Percentiles rank a stretch among this genome's conserved stretches.
Conservation (phyloP, 2,329 filamentous ascomycete species). For the Cercospora zeina region DNA sequence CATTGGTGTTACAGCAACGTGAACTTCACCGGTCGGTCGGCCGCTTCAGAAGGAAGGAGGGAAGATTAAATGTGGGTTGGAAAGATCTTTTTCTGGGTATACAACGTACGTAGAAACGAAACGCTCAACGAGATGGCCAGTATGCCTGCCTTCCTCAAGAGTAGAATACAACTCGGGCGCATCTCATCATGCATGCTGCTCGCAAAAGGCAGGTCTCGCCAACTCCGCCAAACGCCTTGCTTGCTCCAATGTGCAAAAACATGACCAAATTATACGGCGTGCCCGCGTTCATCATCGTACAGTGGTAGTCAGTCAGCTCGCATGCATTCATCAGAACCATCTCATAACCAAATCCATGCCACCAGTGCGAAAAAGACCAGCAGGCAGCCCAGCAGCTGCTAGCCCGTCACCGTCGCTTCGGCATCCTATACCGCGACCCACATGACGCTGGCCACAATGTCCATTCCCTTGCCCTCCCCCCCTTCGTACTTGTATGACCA, state of each 20-base stretch:
- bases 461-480: slow-evolving; percentile 54
- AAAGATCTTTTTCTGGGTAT: slow-evolving; percentile 3
- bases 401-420: slow-evolving; percentile 14
- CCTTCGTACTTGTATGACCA: slow-evolving; percentile 83
- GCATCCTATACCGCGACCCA: slow-evolving; percentile 64
- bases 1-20: slow-evolving; percentile 1
- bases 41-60: background rate
- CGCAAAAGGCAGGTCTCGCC: background rate
- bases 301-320: background rate
- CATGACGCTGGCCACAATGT: slow-evolving; percentile 59
- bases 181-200: slow-evolving; percentile 3
- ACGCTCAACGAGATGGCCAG: background rate
- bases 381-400: slow-evolving; percentile 5
- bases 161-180: background rate
- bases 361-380: slow-evolving; percentile 4
- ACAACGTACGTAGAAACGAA: slow-evolving; percentile 8
- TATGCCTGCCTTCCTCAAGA: background rate
- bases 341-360: background rate
- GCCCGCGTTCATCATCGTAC: slow-evolving; percentile 11
- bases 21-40: background rate
- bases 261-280: slow-evolving; percentile 5
- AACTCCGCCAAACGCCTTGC: slow-evolving; percentile 18
- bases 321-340: slow-evolving; percentile 1
- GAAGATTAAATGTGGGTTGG: background rate
- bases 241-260: slow-evolving; percentile 15